Percentiles rank a stretch among this genome's conserved stretches.
phyloP scores from a whole-genome alignment of 192 early-diverging fungal genomes.

The Coemansia sp. region DNA sequence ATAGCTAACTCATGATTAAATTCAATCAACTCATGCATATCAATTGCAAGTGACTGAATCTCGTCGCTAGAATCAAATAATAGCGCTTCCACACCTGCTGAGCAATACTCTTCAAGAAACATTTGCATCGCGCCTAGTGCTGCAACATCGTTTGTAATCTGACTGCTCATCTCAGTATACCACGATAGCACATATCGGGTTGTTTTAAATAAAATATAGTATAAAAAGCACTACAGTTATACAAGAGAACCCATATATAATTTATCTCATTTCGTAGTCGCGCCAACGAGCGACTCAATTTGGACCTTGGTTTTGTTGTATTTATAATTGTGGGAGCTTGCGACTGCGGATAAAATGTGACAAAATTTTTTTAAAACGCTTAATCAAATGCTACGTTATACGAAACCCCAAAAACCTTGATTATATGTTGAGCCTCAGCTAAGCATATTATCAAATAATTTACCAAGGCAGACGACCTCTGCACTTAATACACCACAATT shows the following conservation, averaged over 20 bases:
- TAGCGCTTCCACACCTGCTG: slow-evolving; percentile 2
- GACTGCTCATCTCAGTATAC: neutral
- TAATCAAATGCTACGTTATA: no score
- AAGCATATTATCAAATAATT: no score
- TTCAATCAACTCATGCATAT: slow-evolving; percentile 29
- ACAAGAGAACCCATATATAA: neutral
- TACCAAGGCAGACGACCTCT: no score
- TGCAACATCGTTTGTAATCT: slow-evolving; percentile 4
- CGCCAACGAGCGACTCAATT: neutral
- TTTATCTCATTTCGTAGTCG: neutral
- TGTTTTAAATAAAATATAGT: neutral
- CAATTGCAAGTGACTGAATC: slow-evolving; percentile 16
- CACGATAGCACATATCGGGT: neutral
- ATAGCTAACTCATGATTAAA: slow-evolving; percentile 28
- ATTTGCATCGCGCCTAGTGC: slow-evolving; percentile 6
- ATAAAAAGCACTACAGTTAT: neutral
- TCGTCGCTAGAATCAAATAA: neutral
- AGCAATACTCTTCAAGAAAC: neutral
- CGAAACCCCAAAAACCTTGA: no score
- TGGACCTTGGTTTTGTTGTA: neutral
- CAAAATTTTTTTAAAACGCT: no score
- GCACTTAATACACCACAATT: no score
- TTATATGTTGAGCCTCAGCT: no score
- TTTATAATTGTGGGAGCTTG: neutral
- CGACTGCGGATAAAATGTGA: neutral